These are phyloP conservation scores for Globisporangium mamillatum DNA, from an alignment of 352 stramenopile species.

Conservation along the genomic window DNA sequence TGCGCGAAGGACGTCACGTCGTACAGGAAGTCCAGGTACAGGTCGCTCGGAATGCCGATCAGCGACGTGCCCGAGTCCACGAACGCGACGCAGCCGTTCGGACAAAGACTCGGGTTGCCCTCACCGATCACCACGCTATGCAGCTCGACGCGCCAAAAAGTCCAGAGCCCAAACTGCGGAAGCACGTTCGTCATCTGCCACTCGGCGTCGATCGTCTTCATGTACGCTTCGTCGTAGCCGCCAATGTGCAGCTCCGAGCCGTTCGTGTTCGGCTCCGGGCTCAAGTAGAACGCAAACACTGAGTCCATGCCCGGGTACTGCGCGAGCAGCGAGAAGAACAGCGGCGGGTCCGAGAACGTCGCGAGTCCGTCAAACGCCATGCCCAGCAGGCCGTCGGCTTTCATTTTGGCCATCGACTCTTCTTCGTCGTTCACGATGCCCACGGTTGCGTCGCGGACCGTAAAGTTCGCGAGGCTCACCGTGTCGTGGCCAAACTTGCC, in stretches of 20 bases:
- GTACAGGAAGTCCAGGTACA: constrained; percentile 76
- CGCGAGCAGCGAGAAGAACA: constrained; percentile 64
- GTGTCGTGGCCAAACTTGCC: constrained; percentile 59
- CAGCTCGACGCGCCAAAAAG: constrained; percentile 77
- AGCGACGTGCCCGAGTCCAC: constrained; percentile 97
- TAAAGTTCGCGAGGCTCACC: constrained; percentile 48
- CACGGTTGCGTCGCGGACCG: constrained; percentile 41
- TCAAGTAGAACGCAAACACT: constrained; percentile 97
- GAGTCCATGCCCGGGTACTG: constrained; percentile 65
- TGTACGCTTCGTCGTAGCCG: constrained; percentile 55
- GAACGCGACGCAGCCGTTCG: constrained; percentile 85
- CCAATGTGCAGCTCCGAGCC: constrained; percentile 76
- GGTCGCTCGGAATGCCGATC: constrained; percentile 88
- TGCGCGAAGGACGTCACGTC: constrained; percentile 62
- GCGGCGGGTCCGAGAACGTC: constrained; percentile 67
- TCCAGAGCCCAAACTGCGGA: constrained; percentile 77
- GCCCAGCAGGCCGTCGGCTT: constrained; percentile 94
- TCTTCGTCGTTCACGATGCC: constrained; percentile 67
- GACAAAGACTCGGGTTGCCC: constrained; percentile 38
- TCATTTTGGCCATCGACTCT: constrained; percentile 79
- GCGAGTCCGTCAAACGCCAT: constrained; percentile 94
- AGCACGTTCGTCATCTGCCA: constrained; percentile 77
- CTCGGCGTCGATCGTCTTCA: constrained; percentile 41
- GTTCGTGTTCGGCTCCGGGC: constrained; percentile 76
- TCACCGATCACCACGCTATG: constrained; percentile 59